Conservation (phyloP, 495 filamentous ascomycete genomes). For the Penicillium paxilli region DNA sequence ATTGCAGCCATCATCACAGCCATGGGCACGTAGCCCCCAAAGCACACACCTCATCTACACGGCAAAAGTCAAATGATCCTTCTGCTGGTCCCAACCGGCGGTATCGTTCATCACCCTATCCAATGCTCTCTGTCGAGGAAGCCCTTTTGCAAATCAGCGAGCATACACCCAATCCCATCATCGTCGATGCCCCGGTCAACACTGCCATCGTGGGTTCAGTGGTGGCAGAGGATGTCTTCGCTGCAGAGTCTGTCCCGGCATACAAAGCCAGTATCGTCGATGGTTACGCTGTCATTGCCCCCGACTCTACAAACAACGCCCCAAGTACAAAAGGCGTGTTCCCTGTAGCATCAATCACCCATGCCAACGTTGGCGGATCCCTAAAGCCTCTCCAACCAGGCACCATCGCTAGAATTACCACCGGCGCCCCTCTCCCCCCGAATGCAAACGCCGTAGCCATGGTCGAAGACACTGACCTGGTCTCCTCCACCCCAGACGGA, state of each 20-base stretch:
- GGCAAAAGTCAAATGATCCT: constrained; percentile 78
- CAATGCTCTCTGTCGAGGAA: constrained; percentile 83
- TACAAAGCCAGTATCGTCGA: constrained; percentile 97
- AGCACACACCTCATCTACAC: constrained; percentile 67
- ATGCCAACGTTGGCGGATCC: constrained; percentile 68
- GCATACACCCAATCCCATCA: constrained; percentile 61
- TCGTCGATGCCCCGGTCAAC: constrained; percentile 59
- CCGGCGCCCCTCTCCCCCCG: constrained; percentile 85
- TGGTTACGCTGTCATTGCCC: constrained; percentile 77
- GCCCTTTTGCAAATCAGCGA: constrained; percentile 71
- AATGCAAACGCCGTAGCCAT: constrained; percentile 92
- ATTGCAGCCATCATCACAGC: constrained; percentile 55
- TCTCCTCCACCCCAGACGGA: constrained; percentile 70
- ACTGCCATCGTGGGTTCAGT: constrained; percentile 68
- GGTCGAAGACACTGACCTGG: constrained; percentile 90
- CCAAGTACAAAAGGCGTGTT: constrained; percentile 71
- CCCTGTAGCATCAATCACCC: constrained; percentile 83
- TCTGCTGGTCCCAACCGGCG: constrained; percentile 72
- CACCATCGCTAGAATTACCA: constrained; percentile 86
- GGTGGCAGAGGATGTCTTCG: constrained; percentile 78
- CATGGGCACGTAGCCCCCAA: constrained; percentile 68
- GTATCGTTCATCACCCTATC: constrained; percentile 84
- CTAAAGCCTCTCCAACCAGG: constrained; percentile 63
- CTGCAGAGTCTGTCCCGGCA: constrained; percentile 81
- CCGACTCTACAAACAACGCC: constrained; percentile 46